These are phyloP conservation scores for Bruguiera gymnorhiza DNA, from an alignment of 345 rosid genomes.

Conservation along the genomic window DNA sequence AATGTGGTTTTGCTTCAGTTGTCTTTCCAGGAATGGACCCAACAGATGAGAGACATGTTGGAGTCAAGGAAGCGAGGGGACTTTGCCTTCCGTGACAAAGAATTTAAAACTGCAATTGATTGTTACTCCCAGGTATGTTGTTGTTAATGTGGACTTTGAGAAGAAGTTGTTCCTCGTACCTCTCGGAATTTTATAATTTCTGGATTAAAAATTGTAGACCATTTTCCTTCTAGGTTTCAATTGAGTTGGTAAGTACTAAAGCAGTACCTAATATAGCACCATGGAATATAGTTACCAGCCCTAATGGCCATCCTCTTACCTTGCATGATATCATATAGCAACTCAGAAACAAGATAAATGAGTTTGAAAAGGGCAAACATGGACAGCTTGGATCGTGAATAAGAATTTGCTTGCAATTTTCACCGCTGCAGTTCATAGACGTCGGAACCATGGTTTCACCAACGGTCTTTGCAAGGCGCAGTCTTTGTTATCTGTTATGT, in stretches of 20 bases:
- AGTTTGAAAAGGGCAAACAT: not conserved
- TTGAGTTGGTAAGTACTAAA: too few species aligned
- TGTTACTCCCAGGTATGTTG: conserved; percentile 84
- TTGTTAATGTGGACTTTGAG: not conserved
- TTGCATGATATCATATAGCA: too few species aligned
- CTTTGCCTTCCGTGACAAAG: conserved; percentile 87
- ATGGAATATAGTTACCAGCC: too few species aligned
- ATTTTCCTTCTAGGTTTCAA: too few species aligned
- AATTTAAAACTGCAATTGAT: conserved; percentile 83
- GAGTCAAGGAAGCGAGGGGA: conserved; percentile 95
- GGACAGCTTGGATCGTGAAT: not conserved
- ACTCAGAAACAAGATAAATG: not conserved
- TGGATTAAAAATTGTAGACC: too few species aligned
- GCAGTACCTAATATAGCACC: too few species aligned
- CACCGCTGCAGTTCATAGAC: conserved; percentile 61
- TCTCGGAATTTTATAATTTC: too few species aligned
- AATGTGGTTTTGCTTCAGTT: conserved; percentile 45
- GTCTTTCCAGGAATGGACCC: conserved; percentile 99
- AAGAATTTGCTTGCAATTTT: conserved; percentile 1
- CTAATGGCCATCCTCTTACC: too few species aligned
- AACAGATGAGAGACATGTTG: conserved; percentile 93
- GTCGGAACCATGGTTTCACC: conserved; percentile 89
- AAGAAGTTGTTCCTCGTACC: not conserved
- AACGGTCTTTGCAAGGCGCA: conserved; percentile 85
- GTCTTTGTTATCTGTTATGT: conserved; percentile 78